Evolutionary conservation across 345 rosid species (phyloP), one percentile per base, ranked within the genome.

Genomic region (Gynandropsis gynandra): DNA sequence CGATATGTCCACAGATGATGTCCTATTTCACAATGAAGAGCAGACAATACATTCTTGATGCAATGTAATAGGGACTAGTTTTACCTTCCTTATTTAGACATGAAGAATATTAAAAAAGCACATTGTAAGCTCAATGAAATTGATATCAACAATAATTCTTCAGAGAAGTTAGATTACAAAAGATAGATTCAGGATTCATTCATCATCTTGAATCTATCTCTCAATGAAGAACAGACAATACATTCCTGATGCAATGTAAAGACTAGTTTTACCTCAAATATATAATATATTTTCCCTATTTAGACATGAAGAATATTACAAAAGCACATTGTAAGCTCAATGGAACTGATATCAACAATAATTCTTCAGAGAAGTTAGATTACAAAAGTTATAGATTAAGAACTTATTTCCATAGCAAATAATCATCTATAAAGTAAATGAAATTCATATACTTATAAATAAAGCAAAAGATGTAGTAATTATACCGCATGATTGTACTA

Each of bases 61-160:
- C 58, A n/a, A 50, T 65, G 63, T 64, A 64, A 44, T 11, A 36
- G 13, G 13, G 42, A 47, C n/a, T 44, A 36, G 1, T 18, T 45
- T 51, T 50, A 0, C 14, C 11, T 7, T 46, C 8, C 36, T 41
- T 43, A n/a, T 49, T 16, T 63, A 24, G 56, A 54, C 41, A 32
- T 12, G 9, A 47, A 63, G 13, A 63, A 3, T 34, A 16, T 7
- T 16, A 9, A 18, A 13, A 64, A 13, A 29, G 27, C 35, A 16
- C 29, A 43, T 18, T 12, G 24, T 47, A 51, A 29, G 47, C 52
- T 42, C 58, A n/a, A 7, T 46, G 55, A 1, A 41, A n/a, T 34
- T 42, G 11, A 27, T 16, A 34, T 52, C 27, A 32, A 16, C 54
- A 47, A 37, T 8, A 2, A 3, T 40, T 40, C 14, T 17, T 46